Evolutionary conservation across 202 grass and related monocot species (phyloP), one percentile per base, ranked within the genome.

Genomic region (Brachypodium distachyon): DNA sequence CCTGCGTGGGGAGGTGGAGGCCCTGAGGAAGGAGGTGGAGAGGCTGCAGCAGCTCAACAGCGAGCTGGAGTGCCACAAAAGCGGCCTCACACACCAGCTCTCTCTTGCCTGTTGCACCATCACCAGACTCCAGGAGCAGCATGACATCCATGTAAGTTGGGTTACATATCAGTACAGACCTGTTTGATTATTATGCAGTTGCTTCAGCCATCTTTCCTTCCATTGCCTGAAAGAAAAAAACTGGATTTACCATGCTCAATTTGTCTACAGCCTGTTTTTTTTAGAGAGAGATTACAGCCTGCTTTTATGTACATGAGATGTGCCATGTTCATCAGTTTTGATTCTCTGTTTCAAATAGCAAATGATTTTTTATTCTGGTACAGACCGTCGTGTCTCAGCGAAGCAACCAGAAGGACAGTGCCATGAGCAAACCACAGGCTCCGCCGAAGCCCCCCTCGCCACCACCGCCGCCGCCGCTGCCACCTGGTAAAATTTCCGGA

Each of bases 1-100:
- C 22, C 62, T 93, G 83, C 83, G 83, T 25, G 76, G 21, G 42
- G 87, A 94, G 82, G 89, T 84, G 44, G 78, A 81, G 41, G 79
- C 54, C 59, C 68, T 92, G 59, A 85, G 74, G 47, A 46, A 29
- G 44, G 84, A 92, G 86, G 73, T 93, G 75, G 77, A 92, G 59
- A 89, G 84, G 79, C 82, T 97, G 72, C 85, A 77, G 67, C 82
- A 52, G 28, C 25, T 76, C 67, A 90, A 97, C 80, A 61, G 52
- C 65, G 79, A 92, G 46, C 69, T 97, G 51, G 80, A 92, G 50
- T 28, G 42, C 38, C 72, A 89, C 54, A 93, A 87, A n/a, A 87
- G 76, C 70, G 73, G n/a, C 43, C 71, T 93, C 21, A 60, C 65
- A 21, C 67, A 62, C 12, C 81, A 90, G 73, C 61, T 93, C 50